Percentiles rank a stretch among this genome's conserved stretches.
Conservation (phyloP, 1,284 basidiomycete species). For the Flammula alnicola region DNA sequence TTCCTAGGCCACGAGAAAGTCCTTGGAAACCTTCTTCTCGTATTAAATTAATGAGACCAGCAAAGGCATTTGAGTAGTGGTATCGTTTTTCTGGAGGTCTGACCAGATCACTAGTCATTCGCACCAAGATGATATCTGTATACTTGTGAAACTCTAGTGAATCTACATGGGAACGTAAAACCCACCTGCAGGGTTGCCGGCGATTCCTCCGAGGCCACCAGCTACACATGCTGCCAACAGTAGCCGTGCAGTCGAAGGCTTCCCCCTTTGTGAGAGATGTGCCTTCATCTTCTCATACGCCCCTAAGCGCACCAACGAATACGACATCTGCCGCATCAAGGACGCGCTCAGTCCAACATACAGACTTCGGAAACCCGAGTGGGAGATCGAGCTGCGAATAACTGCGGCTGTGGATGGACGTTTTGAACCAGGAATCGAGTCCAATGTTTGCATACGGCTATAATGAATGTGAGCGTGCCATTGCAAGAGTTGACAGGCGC, state of each 20-base stretch:
- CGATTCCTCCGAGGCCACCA: conserved; percentile 80
- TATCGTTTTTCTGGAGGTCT: conserved; percentile 76
- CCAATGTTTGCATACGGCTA: conserved; percentile 81
- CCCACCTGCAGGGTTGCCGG: conserved; percentile 80
- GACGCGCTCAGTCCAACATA: conserved; percentile 88
- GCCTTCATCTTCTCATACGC: conserved; percentile 81
- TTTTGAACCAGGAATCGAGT: conserved; percentile 43
- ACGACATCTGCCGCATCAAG: conserved; percentile 89
- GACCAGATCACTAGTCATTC: conserved; percentile 88
- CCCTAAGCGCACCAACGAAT: conserved; percentile 86
- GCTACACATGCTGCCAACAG: conserved; percentile 71
- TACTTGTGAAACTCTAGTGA: conserved; percentile 3
- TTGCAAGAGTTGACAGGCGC: conserved; percentile 4
- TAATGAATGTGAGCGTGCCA: conserved; percentile 5
- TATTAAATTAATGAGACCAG: conserved; percentile 68
- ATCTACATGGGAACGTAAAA: conserved; percentile 13
- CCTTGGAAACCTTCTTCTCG: conserved; percentile 74
- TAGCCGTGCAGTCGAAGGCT: conserved; percentile 56
- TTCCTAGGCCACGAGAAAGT: conserved; percentile 77
- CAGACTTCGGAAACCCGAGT: conserved; percentile 72
- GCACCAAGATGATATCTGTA: conserved; percentile 75
- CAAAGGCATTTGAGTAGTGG: conserved; percentile 78
- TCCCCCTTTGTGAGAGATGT: conserved; percentile 51
- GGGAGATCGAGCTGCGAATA: conserved; percentile 58
- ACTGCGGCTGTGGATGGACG: conserved; percentile 62